phyloP scores from a whole-genome alignment of 768 basidiomycete species.

The Termitomyces sp. region DNA sequence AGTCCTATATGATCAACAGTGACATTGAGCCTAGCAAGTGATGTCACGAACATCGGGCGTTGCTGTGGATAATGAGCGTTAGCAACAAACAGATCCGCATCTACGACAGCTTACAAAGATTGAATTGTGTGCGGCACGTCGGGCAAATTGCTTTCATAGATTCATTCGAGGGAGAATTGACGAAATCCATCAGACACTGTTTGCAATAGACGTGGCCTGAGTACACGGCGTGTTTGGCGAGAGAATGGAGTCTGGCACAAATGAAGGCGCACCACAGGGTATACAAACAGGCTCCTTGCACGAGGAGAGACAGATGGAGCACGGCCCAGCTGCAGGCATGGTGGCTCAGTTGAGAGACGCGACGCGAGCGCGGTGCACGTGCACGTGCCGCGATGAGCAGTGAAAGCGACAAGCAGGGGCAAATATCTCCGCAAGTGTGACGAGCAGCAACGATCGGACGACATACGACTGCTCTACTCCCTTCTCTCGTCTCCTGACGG shows the following conservation, averaged over 20 bases:
- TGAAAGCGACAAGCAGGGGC: not conserved
- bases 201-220: constrained; percentile 64
- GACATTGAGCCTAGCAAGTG: not conserved
- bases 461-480: not conserved
- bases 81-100: not conserved
- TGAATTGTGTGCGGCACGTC: constrained; percentile 51
- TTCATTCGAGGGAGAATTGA: constrained; percentile 29
- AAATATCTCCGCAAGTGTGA: not conserved
- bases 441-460: not conserved
- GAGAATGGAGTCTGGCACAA: not conserved
- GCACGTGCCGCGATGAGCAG: not conserved
- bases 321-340: constrained; percentile 26
- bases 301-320: constrained; percentile 52
- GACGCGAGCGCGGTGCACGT: not conserved
- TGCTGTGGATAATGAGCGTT: constrained; percentile 22
- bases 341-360: not conserved
- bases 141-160: constrained; percentile 47
- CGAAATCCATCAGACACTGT: constrained; percentile 43
- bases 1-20: not conserved
- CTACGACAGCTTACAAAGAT: constrained; percentile 36
- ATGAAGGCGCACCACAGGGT: constrained; percentile 50
- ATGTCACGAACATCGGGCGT: constrained; percentile 30
- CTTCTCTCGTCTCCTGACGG: constrained; percentile 4
- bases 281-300: constrained; percentile 52
- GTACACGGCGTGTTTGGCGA: not conserved